Evolutionary conservation across 805 yeast genomes (phyloP).

Genomic region (Candida chauliodis): DNA sequence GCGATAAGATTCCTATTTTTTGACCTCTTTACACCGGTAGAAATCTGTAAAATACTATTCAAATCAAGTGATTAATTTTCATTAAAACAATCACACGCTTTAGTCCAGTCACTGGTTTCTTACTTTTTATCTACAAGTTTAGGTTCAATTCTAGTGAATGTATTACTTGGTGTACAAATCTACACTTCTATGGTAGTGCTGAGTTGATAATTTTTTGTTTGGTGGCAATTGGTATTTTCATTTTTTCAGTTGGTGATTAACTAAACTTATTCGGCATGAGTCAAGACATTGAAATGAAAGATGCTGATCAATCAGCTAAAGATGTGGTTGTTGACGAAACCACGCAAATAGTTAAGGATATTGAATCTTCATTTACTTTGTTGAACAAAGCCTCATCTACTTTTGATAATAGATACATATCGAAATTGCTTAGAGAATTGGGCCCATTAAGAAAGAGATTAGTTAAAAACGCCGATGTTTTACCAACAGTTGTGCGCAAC

Average conservation of each 20-base stretch:
- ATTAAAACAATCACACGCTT: too few species aligned
- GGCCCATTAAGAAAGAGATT: constrained; percentile 69
- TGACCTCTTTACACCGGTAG: too few species aligned
- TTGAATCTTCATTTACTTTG: constrained; percentile 42
- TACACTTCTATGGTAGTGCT: too few species aligned
- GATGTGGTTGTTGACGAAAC: constrained; percentile 7
- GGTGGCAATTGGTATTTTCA: constrained; percentile 4
- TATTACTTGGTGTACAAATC: too few species aligned
- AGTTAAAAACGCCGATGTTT: constrained; percentile 38
- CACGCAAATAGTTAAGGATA: constrained; percentile 26
- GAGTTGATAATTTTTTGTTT: not conserved
- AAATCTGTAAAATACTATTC: too few species aligned
- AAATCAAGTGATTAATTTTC: too few species aligned
- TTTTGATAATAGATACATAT: constrained; percentile 82
- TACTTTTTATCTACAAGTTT: too few species aligned
- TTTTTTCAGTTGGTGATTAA: too few species aligned
- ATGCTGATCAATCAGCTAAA: constrained; percentile 2
- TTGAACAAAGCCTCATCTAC: constrained; percentile 62
- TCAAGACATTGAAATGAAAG: constrained; percentile 10
- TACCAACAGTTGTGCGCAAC: constrained; percentile 51
- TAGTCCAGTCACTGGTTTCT: too few species aligned
- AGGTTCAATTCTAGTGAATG: too few species aligned
- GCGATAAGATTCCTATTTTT: too few species aligned
- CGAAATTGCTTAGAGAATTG: constrained; percentile 81
- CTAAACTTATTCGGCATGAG: not conserved